phyloP scores from a whole-genome alignment of 257 asterid genomes.

The Solanum habrochaites region DNA sequence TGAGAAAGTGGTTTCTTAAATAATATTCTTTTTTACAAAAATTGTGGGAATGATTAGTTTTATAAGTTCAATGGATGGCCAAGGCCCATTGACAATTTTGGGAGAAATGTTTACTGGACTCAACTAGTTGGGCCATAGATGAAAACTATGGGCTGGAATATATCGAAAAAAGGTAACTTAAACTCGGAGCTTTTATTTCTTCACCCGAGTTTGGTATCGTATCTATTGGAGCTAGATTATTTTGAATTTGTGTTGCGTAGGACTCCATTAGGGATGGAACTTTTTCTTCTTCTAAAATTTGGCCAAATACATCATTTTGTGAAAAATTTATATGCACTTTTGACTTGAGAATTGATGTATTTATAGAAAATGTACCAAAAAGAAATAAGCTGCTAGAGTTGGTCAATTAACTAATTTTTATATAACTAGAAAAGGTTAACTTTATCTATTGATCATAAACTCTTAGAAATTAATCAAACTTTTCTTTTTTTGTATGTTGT shows the following conservation, averaged over 20 bases:
- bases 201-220: background rate
- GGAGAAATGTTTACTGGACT: background rate
- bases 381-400: background rate
- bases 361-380: background rate
- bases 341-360: background rate
- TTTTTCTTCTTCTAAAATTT: too few species aligned
- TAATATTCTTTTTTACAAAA: too few species aligned
- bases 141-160: background rate
- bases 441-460: background rate
- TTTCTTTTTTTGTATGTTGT: background rate
- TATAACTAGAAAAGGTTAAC: background rate
- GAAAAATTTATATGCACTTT: background rate
- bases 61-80: background rate
- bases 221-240: too few species aligned
- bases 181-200: too few species aligned
- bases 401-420: background rate
- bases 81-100: background rate
- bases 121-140: background rate
- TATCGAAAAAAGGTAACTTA: background rate
- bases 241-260: background rate
- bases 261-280: too few species aligned
- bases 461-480: background rate
- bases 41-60: background rate
- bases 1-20: too few species aligned
- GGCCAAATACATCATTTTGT: background rate